These are phyloP conservation scores for Lavandula angustifolia DNA, from an alignment of 257 asterid genomes.

Conservation along the genomic window DNA sequence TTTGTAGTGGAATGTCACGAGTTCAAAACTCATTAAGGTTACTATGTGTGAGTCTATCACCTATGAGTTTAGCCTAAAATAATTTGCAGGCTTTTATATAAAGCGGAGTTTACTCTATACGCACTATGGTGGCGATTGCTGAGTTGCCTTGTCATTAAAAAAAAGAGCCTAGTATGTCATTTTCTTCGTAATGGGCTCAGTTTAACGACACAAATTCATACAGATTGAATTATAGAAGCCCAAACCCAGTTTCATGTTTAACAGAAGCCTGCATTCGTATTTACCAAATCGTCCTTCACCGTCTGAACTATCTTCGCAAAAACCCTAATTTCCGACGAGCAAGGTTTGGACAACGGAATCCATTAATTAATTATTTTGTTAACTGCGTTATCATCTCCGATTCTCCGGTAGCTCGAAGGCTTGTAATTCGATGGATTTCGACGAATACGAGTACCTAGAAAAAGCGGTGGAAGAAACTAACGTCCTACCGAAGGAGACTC, in stretches of 20 bases:
- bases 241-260: neutral
- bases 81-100: no score
- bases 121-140: no score
- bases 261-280: neutral
- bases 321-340: constrained; percentile 38
- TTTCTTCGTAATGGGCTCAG: no score
- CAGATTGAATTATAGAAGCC: neutral
- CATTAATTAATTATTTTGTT: neutral
- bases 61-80: no score
- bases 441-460: constrained; percentile 97
- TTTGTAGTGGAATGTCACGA: no score
- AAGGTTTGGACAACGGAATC: constrained; percentile 35
- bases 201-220: no score
- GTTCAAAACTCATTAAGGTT: no score
- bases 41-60: no score
- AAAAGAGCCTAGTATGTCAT: no score
- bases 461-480: constrained; percentile 87
- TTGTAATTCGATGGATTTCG: constrained; percentile 70
- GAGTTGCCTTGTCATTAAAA: no score
- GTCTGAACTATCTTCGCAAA: constrained; percentile 11
- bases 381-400: constrained; percentile 10
- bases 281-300: constrained; percentile 5
- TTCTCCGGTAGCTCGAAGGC: constrained; percentile 20
- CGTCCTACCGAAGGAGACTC: constrained; percentile 55
- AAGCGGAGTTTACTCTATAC: no score